Percentiles rank a stretch among this genome's conserved stretches.
Conservation (phyloP, 495 filamentous ascomycete genomes). For the Tuber calosporum region DNA sequence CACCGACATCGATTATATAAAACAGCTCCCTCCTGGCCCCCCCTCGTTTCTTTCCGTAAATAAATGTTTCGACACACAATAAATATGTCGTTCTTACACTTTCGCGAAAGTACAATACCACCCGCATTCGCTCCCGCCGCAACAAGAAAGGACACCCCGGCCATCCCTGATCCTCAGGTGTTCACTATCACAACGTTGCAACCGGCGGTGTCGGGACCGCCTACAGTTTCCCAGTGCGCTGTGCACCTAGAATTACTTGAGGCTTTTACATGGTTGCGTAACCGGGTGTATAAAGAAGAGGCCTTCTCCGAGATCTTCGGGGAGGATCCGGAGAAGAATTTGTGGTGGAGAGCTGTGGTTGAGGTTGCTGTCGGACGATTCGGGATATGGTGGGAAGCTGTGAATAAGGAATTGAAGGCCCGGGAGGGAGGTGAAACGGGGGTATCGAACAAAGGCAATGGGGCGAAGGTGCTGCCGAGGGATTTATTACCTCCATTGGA, state of each 20-base stretch:
- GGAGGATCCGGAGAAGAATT: conserved; percentile 49
- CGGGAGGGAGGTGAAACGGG: conserved; percentile 29
- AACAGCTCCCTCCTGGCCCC: neutral
- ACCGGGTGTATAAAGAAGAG: conserved; percentile 43
- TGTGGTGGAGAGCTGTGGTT: conserved; percentile 72
- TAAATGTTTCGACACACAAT: neutral
- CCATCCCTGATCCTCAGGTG: conserved; percentile 26
- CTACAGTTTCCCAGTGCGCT: conserved; percentile 48
- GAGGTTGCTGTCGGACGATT: conserved; percentile 68
- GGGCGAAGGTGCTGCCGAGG: conserved; percentile 13
- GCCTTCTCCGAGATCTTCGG: conserved; percentile 25
- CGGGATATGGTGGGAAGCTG: conserved; percentile 58
- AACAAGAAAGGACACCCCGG: conserved; percentile 23
- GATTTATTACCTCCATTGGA: conserved; percentile 48
- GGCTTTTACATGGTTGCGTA: conserved; percentile 60
- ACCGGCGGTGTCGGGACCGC: conserved; percentile 1
- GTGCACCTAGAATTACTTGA: conserved; percentile 72
- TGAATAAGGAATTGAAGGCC: conserved; percentile 41
- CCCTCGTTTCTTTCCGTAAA: neutral
- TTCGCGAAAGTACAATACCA: neutral
- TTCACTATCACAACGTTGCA: conserved; percentile 18
- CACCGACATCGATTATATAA: neutral
- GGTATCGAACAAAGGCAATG: conserved; percentile 16
- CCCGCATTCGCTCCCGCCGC: conserved; percentile 15
- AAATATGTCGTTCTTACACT: neutral